Evolutionary conservation across 306 rosid species (phyloP).

Genomic region (Leucaena leucocephala): DNA sequence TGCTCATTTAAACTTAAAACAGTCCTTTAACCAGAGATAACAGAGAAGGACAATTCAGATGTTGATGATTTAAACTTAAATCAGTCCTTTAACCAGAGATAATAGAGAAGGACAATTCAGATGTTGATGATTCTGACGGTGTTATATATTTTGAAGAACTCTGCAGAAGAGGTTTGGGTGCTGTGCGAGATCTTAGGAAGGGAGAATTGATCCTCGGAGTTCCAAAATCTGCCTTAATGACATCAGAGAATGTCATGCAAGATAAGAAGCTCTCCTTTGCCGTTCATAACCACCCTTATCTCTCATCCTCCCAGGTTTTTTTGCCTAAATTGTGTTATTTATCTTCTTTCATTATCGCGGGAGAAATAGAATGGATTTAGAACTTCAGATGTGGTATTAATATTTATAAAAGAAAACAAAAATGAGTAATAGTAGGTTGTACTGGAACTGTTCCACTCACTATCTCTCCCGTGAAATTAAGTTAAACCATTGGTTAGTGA

Average conservation of each 20-base stretch:
- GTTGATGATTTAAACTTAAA: conserved; percentile 20
- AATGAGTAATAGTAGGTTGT: not conserved
- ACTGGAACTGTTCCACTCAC: no score
- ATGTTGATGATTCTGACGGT: conserved; percentile 24
- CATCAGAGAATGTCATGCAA: conserved; percentile 52
- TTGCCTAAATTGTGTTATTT: conserved; percentile 8
- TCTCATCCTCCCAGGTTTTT: conserved; percentile 70
- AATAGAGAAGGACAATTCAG: no score
- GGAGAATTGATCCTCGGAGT: conserved; percentile 80
- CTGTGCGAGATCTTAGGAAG: conserved; percentile 63
- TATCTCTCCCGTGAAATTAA: conserved; percentile 5
- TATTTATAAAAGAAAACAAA: not conserved
- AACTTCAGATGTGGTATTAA: not conserved
- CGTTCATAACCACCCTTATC: conserved; percentile 53
- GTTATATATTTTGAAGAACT: conserved; percentile 33
- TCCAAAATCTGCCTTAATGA: conserved; percentile 78
- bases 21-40: not conserved
- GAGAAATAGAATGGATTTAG: not conserved
- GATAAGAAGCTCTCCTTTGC: conserved; percentile 55
- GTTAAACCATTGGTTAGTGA: conserved; percentile 1
- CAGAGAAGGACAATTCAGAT: not conserved
- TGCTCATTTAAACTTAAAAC: not conserved
- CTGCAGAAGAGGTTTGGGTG: conserved; percentile 91
- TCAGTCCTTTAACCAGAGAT: not conserved
- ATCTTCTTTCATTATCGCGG: not conserved